Conservation (phyloP, 192 early-diverging fungal species). For the Oehlia diaphana region DNA sequence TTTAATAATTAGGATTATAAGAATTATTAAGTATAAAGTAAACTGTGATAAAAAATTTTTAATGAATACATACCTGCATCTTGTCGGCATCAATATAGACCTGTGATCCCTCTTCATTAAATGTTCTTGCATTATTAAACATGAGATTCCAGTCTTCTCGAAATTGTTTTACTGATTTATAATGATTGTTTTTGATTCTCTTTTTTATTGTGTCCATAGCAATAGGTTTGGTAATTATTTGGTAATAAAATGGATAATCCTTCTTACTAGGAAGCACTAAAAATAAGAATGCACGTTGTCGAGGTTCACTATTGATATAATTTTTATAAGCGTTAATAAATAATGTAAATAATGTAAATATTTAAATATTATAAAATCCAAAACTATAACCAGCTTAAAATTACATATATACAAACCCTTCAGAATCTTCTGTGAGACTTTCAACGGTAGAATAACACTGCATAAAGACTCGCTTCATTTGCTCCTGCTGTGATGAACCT, state of each 20-base stretch:
- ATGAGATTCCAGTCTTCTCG: slow-evolving; percentile 81
- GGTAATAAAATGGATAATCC: slow-evolving; percentile 89
- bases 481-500: slow-evolving; percentile 44
- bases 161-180: slow-evolving; percentile 66
- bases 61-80: slow-evolving; percentile 44
- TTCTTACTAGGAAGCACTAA: slow-evolving; percentile 66
- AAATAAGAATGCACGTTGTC: slow-evolving; percentile 76
- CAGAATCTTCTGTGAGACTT: slow-evolving; percentile 48
- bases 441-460: slow-evolving; percentile 63
- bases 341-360: slow-evolving; percentile 12
- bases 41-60: not conserved
- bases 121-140: slow-evolving; percentile 90
- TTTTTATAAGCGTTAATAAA: not conserved
- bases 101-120: slow-evolving; percentile 88
- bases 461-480: slow-evolving; percentile 61
- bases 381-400: not conserved
- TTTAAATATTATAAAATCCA: not conserved
- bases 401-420: slow-evolving; percentile 36
- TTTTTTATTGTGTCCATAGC: slow-evolving; percentile 85
- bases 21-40: not conserved
- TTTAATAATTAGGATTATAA: not conserved
- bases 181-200: slow-evolving; percentile 69
- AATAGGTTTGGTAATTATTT: slow-evolving; percentile 85
- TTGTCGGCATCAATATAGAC: slow-evolving; percentile 86
- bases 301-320: slow-evolving; percentile 32